Evolutionary conservation across 257 asterid genomes (phyloP), one percentile per base, ranked within the genome.

Genomic region (Nicotiana tomentosiformis): DNA sequence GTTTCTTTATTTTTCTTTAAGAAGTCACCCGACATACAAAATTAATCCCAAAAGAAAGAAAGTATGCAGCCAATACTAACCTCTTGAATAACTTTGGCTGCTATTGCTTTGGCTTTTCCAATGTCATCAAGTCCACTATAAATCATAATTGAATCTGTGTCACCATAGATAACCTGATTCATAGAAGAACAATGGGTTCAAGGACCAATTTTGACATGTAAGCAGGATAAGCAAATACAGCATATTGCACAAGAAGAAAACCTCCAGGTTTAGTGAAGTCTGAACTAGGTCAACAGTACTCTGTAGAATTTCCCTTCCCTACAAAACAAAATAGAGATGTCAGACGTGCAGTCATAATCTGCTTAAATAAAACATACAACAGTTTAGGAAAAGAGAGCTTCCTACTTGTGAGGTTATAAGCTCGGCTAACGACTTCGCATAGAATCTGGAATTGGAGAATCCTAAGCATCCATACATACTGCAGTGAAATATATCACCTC

Each of bases 381-480:
- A 76, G 81, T 29, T 53, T 32, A 76, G 82, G 72, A 84, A 82
- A 70, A 57, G 57, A 49, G 76, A 16, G 56, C 35, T 66, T 68
- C 93, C 78, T 82, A 94, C 99, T 85, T 96, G 99, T 86, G 87
- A 90, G 83, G 99, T 96, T 86, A 95, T 87, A 83, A 96, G 97
- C 89, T 96, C 99, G 60, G 99, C 99, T 58, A 96, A 91, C 65
- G 98, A 97, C 88, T 92, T 96, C 35, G 98, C 99, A 84, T 93
- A 94, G 88, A 96, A 96, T 91, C 99, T 93, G 76, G 99, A 96
- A 89, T 91, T 94, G 84, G 97, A 88, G 91, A 92, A 96, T 76
- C 99, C 99, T 85, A 96, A 90, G 89, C 99, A 96, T 66, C 99
- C 99, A 81, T 96, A 96, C 95, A 96, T 94, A 87, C 99, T 94